Conservation (phyloP, 768 basidiomycete species). For the Leccinum variicolor region DNA sequence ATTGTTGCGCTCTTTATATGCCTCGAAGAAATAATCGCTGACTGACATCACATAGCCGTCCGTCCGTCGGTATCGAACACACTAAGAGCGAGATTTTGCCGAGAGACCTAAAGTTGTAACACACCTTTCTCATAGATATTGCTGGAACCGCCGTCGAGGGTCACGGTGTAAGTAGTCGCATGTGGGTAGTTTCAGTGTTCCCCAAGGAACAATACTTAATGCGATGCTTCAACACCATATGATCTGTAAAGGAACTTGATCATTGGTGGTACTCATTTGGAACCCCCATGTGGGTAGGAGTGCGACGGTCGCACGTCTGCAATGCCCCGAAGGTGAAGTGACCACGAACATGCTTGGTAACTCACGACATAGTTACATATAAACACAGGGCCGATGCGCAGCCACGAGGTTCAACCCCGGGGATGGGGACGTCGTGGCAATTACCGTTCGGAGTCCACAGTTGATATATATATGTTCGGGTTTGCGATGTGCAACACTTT, state of each 20-base stretch:
- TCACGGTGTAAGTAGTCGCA: slow-evolving; percentile 1
- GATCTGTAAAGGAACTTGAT: neutral
- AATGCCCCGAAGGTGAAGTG: neutral
- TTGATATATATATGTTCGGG: neutral
- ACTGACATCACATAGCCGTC: neutral
- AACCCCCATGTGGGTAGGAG: neutral
- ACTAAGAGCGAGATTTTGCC: neutral
- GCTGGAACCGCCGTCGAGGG: neutral
- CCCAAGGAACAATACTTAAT: neutral
- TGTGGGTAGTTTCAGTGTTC: neutral
- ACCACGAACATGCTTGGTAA: neutral
- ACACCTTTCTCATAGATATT: slow-evolving; percentile 4
- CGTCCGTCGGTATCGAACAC: neutral
- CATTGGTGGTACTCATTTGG: neutral
- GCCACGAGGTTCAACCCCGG: neutral
- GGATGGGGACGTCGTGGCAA: neutral
- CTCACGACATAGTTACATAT: slow-evolving; percentile 1
- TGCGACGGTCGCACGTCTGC: neutral
- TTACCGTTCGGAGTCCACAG: neutral
- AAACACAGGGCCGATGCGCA: neutral
- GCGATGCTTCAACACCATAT: neutral
- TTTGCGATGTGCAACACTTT: neutral
- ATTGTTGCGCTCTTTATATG: slow-evolving; percentile 5
- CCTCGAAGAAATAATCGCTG: neutral
- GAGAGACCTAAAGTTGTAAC: neutral